Evolutionary conservation across 441 rosid species (phyloP).

Genomic region (Jatropha multifida): DNA sequence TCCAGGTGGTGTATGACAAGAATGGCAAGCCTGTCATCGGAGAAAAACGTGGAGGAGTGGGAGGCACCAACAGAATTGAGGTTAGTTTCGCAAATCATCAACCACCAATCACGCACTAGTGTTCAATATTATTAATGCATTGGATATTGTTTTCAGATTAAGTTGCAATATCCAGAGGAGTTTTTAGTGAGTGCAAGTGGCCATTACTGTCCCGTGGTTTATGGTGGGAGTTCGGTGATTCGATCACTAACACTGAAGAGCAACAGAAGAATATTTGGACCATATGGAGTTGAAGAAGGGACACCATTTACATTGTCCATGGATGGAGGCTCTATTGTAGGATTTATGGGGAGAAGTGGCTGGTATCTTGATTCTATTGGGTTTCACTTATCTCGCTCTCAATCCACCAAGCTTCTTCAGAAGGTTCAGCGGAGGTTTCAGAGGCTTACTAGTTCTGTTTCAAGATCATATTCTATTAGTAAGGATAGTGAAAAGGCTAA

Average conservation of each 20-base stretch:
- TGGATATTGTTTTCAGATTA: slow-evolving; percentile 40
- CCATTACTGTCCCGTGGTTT: slow-evolving; percentile 51
- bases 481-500: slow-evolving; percentile 7
- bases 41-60: slow-evolving; percentile 71
- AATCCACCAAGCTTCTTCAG: slow-evolving; percentile 44
- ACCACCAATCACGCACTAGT: neutral
- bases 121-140: neutral
- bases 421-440: slow-evolving; percentile 48
- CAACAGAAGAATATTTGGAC: slow-evolving; percentile 60
- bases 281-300: slow-evolving; percentile 69
- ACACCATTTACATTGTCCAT: slow-evolving; percentile 59
- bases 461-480: neutral
- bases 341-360: slow-evolving; percentile 67
- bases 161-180: slow-evolving; percentile 80
- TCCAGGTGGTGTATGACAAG: slow-evolving; percentile 56
- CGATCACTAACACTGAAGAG: slow-evolving; percentile 67
- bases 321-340: slow-evolving; percentile 58
- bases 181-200: slow-evolving; percentile 56
- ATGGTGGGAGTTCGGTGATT: slow-evolving; percentile 57
- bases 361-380: slow-evolving; percentile 77
- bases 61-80: slow-evolving; percentile 57
- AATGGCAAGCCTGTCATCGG: slow-evolving; percentile 52
- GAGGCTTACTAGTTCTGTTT: slow-evolving; percentile 43
- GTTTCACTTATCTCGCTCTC: slow-evolving; percentile 47
- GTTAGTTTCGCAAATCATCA: slow-evolving; percentile 27